Evolutionary conservation across 176 grass and related monocot genomes (phyloP), one percentile per base, ranked within the genome.

Genomic region (Pharus latifolius): DNA sequence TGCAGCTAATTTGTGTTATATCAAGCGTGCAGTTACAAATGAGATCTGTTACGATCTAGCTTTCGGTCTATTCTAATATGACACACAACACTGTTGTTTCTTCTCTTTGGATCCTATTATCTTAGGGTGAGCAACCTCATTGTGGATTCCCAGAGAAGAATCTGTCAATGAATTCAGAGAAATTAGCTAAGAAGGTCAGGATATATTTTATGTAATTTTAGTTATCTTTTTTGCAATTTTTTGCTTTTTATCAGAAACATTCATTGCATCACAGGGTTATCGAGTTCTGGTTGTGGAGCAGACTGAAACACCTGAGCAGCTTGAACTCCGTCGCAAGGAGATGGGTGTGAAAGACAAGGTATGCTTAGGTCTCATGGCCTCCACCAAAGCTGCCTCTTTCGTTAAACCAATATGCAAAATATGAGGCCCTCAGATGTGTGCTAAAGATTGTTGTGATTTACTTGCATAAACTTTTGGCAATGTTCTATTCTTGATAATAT

Each of bases 91-190:
- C 34, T 55, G 5, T n/a, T 66, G 34, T 56, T 72, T 63, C 8
- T 68, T 62, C 24, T 29, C 38, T 69, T 72, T 55, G 38, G 30
- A 55, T 84, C 35, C 27, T 80, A 29, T 70, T 43, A 53, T 82
- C 28, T 56, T 74, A 98, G 94, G 94, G 94, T 55, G 86, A 90
- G 47, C 86, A 98, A 67, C 94, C 94, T 80, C 94, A 98, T 56
- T 98, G 94, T 85, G 94, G 89, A 22, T 98, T 98, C 63, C 94
- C 94, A 29, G 94, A 98, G 75, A 98, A 97, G 83, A 98, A 98
- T 74, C 82, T 88, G 69, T 60, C 89, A 72, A 37, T 85, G 66
- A 90, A 92, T 90, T 86, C 90, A 75, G 94, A 98, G 75, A 98
- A 92, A 72, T 82, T 98, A 80, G 81, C 94, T 78, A 82, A 88